Evolutionary conservation across 2,329 filamentous ascomycete species (phyloP).

Genomic region (Arthrobotrys megalospora): DNA sequence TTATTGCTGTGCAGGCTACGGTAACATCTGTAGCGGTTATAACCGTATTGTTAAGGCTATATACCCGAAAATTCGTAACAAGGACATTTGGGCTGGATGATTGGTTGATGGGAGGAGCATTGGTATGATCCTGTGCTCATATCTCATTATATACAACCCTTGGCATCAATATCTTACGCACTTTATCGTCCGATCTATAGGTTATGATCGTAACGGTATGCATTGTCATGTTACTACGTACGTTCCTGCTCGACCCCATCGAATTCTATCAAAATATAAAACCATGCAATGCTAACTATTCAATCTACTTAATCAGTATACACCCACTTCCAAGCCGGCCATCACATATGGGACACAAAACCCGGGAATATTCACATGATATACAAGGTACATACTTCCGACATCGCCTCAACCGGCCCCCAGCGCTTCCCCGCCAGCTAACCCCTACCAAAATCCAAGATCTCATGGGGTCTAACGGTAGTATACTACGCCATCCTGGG

Average conservation of each 20-base stretch:
- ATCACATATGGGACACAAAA: conserved; percentile 46
- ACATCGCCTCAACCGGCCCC: conserved; percentile 5
- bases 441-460: conserved; percentile 37
- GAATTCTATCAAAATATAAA: too few species aligned
- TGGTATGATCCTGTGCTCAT: conserved; percentile 50
- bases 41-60: conserved; percentile 59
- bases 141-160: background rate
- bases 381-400: conserved; percentile 41
- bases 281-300: background rate
- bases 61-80: conserved; percentile 61
- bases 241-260: conserved; percentile 13
- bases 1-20: conserved; percentile 31
- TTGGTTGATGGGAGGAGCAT: conserved; percentile 63
- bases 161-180: background rate
- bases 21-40: conserved; percentile 44
- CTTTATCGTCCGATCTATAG: background rate
- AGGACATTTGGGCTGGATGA: conserved; percentile 63
- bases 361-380: conserved; percentile 4
- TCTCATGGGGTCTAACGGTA: conserved; percentile 28
- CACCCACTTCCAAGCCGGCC: conserved; percentile 24
- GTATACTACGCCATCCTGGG: conserved; percentile 57
- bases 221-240: conserved; percentile 27
- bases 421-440: too few species aligned
- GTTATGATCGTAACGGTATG: conserved; percentile 13
- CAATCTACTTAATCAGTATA: conserved; percentile 31